phyloP scores from a whole-genome alignment of 331 rosid species.

The Malus hybrid region DNA sequence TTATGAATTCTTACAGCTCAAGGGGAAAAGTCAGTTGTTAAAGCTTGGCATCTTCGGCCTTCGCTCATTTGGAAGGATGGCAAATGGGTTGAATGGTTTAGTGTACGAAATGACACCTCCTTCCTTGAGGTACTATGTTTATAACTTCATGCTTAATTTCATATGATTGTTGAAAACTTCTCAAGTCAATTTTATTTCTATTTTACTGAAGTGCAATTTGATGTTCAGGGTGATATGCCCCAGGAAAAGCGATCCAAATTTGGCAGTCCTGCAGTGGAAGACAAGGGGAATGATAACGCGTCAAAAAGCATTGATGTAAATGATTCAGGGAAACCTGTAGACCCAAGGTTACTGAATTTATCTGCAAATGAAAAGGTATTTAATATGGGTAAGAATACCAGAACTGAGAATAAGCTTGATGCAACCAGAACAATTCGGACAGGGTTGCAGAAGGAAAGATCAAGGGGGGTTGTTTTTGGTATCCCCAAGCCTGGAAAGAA shows the following conservation, averaged over 20 bases:
- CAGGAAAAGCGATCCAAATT: constrained; percentile 71
- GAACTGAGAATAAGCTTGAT: constrained; percentile 47
- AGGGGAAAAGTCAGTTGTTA: constrained; percentile 68
- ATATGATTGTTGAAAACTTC: background rate
- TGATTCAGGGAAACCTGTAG: constrained; percentile 41
- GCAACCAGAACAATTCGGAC: constrained; percentile 49
- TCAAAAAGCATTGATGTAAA: constrained; percentile 25
- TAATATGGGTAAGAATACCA: constrained; percentile 68
- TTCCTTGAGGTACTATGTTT: constrained; percentile 49
- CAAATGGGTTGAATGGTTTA: constrained; percentile 67
- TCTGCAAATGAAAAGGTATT: constrained; percentile 56
- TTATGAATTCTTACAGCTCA: constrained; percentile 42
- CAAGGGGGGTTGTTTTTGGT: constrained; percentile 66
- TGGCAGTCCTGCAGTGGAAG: constrained; percentile 46
- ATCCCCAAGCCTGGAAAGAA: constrained; percentile 97
- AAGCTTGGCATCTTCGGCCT: constrained; percentile 93
- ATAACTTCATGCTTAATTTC: constrained; percentile 8
- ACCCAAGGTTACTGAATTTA: constrained; percentile 44
- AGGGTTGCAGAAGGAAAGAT: constrained; percentile 82
- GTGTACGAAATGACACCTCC: constrained; percentile 35
- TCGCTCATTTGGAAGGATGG: constrained; percentile 91
- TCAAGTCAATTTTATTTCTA: background rate
- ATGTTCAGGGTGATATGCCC: constrained; percentile 73
- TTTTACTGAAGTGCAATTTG: constrained; percentile 22
- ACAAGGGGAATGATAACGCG: constrained; percentile 49